Conservation (phyloP, 169 alveolate genomes). For the Plasmodium berghei region DNA sequence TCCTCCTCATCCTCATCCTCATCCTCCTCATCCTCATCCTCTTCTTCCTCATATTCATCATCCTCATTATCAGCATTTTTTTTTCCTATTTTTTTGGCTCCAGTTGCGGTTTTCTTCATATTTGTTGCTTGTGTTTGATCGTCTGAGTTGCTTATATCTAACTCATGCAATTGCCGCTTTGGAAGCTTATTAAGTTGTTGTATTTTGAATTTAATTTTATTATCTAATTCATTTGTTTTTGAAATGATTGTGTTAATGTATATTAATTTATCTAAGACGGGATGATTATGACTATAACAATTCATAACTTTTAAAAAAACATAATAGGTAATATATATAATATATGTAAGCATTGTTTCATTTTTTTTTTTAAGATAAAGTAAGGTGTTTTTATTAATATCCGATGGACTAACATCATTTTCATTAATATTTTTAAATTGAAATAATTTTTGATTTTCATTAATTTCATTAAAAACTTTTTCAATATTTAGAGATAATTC, state of each 20-base stretch:
- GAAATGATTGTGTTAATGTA: constrained; percentile 72
- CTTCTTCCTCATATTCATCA: background rate
- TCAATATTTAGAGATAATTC: constrained; percentile 64
- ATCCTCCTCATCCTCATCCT: background rate
- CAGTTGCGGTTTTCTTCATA: background rate
- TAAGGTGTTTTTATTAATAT: constrained; percentile 75
- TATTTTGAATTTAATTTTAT: constrained; percentile 70
- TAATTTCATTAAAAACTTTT: constrained; percentile 76
- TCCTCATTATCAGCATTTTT: background rate
- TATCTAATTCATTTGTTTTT: constrained; percentile 73
- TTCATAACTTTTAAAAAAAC: constrained; percentile 80
- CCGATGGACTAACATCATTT: constrained; percentile 66
- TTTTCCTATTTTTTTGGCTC: background rate
- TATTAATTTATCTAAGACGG: constrained; percentile 81
- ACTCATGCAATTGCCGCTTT: constrained; percentile 5
- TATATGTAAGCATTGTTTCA: constrained; percentile 80
- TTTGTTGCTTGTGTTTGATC: too few relatives aligned
- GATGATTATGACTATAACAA: constrained; percentile 77
- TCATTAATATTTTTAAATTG: constrained; percentile 69
- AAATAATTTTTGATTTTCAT: constrained; percentile 67
- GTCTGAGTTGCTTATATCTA: background rate
- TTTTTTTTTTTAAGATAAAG: constrained; percentile 80
- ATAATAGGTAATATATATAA: constrained; percentile 80
- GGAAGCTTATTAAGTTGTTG: constrained; percentile 60
- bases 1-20: constrained; percentile 9